Evolutionary conservation across 2,329 filamentous ascomycete species (phyloP).

Genomic region (Ascocoryne sarcoides): DNA sequence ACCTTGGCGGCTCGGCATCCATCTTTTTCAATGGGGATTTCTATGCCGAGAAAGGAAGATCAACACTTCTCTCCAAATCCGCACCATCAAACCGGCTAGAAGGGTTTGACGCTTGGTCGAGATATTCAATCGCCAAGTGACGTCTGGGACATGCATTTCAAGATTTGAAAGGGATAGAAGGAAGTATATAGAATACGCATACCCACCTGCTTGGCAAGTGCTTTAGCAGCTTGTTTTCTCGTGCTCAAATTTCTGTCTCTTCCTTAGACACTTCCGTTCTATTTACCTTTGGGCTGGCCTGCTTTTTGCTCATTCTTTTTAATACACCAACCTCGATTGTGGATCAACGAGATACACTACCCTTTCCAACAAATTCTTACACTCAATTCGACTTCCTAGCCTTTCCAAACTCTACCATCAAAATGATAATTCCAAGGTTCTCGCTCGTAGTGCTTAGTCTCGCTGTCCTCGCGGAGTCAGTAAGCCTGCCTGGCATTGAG

Average conservation of each 20-base stretch:
- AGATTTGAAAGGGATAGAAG: not conserved
- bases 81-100: not conserved
- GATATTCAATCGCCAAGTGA: not conserved
- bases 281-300: not conserved
- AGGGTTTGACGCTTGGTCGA: not conserved
- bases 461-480: constrained; percentile 6
- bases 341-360: constrained; percentile 11
- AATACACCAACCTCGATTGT: constrained; percentile 12
- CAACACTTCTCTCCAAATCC: not conserved
- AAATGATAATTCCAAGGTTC: constrained; percentile 9
- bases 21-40: not conserved
- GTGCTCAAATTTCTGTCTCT: not conserved
- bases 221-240: too few species aligned
- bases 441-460: constrained; percentile 5
- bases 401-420: too few species aligned
- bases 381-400: too few species aligned
- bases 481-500: constrained; percentile 7
- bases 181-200: not conserved
- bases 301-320: not conserved
- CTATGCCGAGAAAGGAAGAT: not conserved
- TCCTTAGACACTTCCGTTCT: not conserved
- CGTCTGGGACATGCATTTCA: not conserved
- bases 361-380: too few species aligned
- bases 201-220: not conserved
- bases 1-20: not conserved